These are phyloP conservation scores for Nitzschia putrida DNA, from an alignment of 108 stramenopile genomes.

Conservation along the genomic window DNA sequence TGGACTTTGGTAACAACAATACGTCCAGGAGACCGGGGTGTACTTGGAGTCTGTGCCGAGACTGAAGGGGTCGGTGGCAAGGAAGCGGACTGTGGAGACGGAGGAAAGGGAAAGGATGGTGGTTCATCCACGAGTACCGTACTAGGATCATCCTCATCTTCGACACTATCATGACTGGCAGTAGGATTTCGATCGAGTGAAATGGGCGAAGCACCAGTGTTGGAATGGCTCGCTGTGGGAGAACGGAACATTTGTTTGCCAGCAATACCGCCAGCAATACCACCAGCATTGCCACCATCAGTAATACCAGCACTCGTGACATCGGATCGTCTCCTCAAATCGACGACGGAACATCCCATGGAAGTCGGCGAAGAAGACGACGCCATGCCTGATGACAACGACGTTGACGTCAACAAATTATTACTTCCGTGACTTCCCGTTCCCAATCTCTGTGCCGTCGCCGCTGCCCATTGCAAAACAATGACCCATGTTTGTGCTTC, in stretches of 20 bases:
- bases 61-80: neutral
- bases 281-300: slow-evolving; percentile 10
- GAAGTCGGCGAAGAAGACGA: too few species aligned
- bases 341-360: too few species aligned
- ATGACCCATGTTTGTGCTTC: slow-evolving; percentile 85
- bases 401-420: neutral
- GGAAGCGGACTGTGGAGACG: neutral
- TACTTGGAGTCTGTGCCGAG: too few species aligned
- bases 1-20: slow-evolving; percentile 52
- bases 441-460: slow-evolving; percentile 5
- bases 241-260: neutral
- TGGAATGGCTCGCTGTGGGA: neutral
- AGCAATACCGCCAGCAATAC: neutral
- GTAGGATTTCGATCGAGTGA: neutral
- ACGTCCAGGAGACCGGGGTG: slow-evolving; percentile 18
- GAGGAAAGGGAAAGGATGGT: neutral
- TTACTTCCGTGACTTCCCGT: neutral
- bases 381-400: too few species aligned
- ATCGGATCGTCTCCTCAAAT: neutral
- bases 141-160: neutral
- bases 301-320: neutral
- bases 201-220: neutral
- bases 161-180: neutral
- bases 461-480: slow-evolving; percentile 81
- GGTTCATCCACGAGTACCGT: neutral